Conservation (phyloP, 2,329 filamentous ascomycete species). For the Meredithiella fracta region DNA sequence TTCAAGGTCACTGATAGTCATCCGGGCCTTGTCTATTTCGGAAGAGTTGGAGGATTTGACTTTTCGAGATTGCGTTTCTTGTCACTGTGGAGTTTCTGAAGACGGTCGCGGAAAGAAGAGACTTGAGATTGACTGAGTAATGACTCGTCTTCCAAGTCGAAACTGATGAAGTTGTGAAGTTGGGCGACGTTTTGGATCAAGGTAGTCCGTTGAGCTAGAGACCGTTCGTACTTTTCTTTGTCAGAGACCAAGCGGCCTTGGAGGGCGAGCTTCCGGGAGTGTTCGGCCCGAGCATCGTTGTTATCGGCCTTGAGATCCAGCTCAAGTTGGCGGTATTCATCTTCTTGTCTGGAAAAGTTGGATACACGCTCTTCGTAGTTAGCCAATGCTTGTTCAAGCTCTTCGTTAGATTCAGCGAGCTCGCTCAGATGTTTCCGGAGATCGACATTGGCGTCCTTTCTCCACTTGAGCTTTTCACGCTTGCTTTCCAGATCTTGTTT, state of each 20-base stretch:
- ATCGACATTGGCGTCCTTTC: constrained; percentile 53
- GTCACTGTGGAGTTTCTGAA: constrained; percentile 59
- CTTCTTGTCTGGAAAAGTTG: constrained; percentile 46
- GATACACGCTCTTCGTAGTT: constrained; percentile 63
- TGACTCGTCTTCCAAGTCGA: constrained; percentile 49
- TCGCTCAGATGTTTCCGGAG: constrained; percentile 59
- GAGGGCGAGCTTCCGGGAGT: constrained; percentile 42
- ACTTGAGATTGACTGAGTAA: constrained; percentile 48
- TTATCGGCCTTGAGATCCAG: constrained; percentile 41
- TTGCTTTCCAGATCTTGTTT: constrained; percentile 63
- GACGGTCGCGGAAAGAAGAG: constrained; percentile 57
- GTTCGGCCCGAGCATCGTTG: constrained; percentile 26
- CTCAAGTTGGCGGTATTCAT: constrained; percentile 48
- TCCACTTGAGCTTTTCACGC: constrained; percentile 53
- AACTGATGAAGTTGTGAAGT: constrained; percentile 66
- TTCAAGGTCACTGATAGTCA: constrained; percentile 54
- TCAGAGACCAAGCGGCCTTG: constrained; percentile 70
- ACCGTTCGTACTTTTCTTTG: constrained; percentile 70
- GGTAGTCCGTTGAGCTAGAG: constrained; percentile 52
- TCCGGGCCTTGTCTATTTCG: constrained; percentile 60
- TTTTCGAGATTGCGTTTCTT: constrained; percentile 63
- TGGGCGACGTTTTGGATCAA: constrained; percentile 66
- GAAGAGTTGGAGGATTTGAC: constrained; percentile 55
- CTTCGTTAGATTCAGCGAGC: constrained; percentile 60
- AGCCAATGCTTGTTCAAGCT: constrained; percentile 52